Evolutionary conservation across 305 asterid genomes (phyloP), one percentile per base, ranked within the genome.

Genomic region (Fraxinus ornus): DNA sequence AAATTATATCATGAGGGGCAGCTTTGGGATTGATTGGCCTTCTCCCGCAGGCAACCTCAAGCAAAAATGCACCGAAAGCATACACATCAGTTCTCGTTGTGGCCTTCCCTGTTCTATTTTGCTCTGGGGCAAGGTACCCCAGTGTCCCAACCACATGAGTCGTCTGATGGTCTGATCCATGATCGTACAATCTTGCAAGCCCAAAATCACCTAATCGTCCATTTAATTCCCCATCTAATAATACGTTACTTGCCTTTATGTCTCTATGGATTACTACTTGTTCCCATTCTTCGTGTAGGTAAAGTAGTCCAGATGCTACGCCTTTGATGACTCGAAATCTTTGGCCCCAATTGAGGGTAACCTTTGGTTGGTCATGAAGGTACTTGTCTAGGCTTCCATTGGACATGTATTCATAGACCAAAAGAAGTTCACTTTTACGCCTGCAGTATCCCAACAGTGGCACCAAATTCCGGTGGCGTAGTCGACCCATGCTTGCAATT

Each of bases 231-330:
- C 85, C 84, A 26, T 93, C 96, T 28, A 93, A 30, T 78, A 93
- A 74, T 2, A 93, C 87, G 64, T 93, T 93, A 68, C 96, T 92
- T 1, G 96, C 94, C 80, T 93, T 93, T 6, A 93, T 83, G 80
- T 92, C 97, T 78, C 97, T 83, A 37, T 93, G 96, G 35, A 92
- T 66, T 77, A 93, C 94, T 0, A 91, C 90, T 80, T 93, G 91
- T 73, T 91, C 96, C 93, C 95, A 93, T 77, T 84, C 93, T 78
- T 91, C 94, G 70, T 91, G 97, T n/a, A 93, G 68, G 85, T 93
- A 90, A 41, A 87, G 82, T 1, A 93, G 71, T 5, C 91, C 97
- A 1, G 89, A 86, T 0, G 95, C 95, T 1, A 91, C 94, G 17
- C 92, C 95, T 85, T 89, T 85, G 82, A 93, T 87, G 41, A 91